Base-by-base conservation (phyloP, 768 basidiomycete species). In the Pholiota molesta region DNA sequence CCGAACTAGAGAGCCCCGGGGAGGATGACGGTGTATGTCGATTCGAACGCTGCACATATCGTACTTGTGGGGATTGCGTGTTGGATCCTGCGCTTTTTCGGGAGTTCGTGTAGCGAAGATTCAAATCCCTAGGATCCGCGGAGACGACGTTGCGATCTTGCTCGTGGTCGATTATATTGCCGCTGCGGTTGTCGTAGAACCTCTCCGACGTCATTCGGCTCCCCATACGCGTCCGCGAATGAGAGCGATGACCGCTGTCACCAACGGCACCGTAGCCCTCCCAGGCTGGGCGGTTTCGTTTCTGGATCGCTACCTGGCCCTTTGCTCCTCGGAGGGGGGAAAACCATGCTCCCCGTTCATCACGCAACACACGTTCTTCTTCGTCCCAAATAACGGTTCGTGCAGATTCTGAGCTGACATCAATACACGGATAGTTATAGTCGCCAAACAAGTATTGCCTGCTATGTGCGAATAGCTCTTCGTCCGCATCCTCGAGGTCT, bases 391-490 rank as follows among this genome's bases (percentile, higher is more conserved):
- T 89, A 51, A 77, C 72, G 33, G 76, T 75, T 62, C 86, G 77
- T 19, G 90, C 92, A 17, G 74, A 68, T 74, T 95, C 92, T 26
- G 89, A 86, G 75, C 91, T 95, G 52, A 93, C 90, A 68, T 97
- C 95, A 62, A 95, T 88, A 59, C 86, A 87, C 0, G 95, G 95
- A 71, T 96, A 97, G 69, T 92, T 85, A 71, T 95, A 94, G 75
- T 96, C 92, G 5, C 94, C 94, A 66, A 95, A 98, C 26, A 96
- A 80, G 62, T 94, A 91, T 65, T 84, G 81, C 72, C 86, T 85
- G 72, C 92, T 89, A 40, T 94, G 83, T 29, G 77, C 81, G 69
- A 90, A 99, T 55, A 97, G 74, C 65, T 80, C 79, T 67, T 97
- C 96, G 68, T 93, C 91, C 23, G 74, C 85, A 2, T 85, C 85